These are phyloP conservation scores for Elaeis oleifera DNA, from an alignment of 202 grass and related monocot genomes.

Conservation along the genomic window DNA sequence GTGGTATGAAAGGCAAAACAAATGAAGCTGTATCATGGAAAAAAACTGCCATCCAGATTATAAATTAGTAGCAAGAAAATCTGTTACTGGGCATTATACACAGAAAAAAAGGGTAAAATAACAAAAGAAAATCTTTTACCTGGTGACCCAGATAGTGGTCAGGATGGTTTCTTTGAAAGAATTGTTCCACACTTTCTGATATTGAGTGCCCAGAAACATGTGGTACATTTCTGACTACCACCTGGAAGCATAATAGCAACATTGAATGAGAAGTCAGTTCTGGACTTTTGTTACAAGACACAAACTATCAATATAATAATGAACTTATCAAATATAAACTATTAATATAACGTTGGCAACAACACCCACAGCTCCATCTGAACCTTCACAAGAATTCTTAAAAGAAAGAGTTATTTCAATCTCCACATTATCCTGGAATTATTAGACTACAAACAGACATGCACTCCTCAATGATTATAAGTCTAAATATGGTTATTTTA, in stretches of 20 bases:
- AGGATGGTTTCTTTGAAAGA: constrained; percentile 81
- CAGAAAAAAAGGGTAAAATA: background rate
- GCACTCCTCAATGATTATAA: no score
- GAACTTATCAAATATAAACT: background rate
- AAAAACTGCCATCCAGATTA: background rate
- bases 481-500: no score
- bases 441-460: no score
- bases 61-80: constrained; percentile 3
- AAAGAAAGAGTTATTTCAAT: no score
- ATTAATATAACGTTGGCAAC: no score
- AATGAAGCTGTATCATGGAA: background rate
- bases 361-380: no score
- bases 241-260: constrained; percentile 36
- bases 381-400: no score
- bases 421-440: no score
- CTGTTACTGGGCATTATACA: background rate
- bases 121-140: constrained; percentile 28
- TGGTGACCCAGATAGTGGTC: constrained; percentile 96
- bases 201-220: constrained; percentile 59
- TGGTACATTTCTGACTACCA: constrained; percentile 90
- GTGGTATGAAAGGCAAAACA: no score
- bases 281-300: no score
- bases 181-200: constrained; percentile 80
- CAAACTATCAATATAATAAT: background rate
- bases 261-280: background rate